Evolutionary conservation across 257 asterid species (phyloP), one percentile per base, ranked within the genome.

Genomic region (Nicotiana paniculata): DNA sequence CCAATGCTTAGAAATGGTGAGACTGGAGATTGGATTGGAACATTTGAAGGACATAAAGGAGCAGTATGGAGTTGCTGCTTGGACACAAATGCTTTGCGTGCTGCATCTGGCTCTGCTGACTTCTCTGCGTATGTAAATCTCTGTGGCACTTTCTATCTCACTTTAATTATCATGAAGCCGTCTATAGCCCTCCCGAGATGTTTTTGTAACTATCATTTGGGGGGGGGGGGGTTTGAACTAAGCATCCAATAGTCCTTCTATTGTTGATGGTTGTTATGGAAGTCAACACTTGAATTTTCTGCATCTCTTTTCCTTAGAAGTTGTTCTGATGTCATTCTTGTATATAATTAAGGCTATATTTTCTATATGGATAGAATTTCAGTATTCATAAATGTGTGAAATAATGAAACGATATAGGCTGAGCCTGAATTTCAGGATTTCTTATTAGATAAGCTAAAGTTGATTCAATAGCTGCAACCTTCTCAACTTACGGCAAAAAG

Each of bases 1-100:
- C 90, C 90, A 10, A 87, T 87, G 90, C 88, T 87, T 62, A 70
- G 90, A 77, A 77, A 87, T 83, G 90, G 87, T 33, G 88, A 87
- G 48, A 87, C 84, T 57, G 88, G 90, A 76, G 88, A 83, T 67
- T 85, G 90, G 88, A 83, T 87, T 72, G 88, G 90, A 46, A 87
- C 90, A 21, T 87, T 87, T 64, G 85, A 87, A 85, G 90, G 88
- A 15, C 88, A 87, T 26, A 87, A 83, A 63, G 90, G 90, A 78
- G 87, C 85, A 26, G 88, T 87, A 51, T 85, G 88, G 88, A 83
- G 88, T 87, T 81, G 88, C 77, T 87, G 90, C 75, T 78, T 87
- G 84, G 90, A 87, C 84, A 61, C 78, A 70, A 77, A 83, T 83
- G 90, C 85, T 64, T 32, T 81, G n/a, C 82, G 85, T 61, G 90